Percentiles rank a stretch among this genome's conserved stretches.
These are phyloP conservation scores for Trametes sanguinea DNA, from an alignment of 768 basidiomycete species.

Conservation along the genomic window DNA sequence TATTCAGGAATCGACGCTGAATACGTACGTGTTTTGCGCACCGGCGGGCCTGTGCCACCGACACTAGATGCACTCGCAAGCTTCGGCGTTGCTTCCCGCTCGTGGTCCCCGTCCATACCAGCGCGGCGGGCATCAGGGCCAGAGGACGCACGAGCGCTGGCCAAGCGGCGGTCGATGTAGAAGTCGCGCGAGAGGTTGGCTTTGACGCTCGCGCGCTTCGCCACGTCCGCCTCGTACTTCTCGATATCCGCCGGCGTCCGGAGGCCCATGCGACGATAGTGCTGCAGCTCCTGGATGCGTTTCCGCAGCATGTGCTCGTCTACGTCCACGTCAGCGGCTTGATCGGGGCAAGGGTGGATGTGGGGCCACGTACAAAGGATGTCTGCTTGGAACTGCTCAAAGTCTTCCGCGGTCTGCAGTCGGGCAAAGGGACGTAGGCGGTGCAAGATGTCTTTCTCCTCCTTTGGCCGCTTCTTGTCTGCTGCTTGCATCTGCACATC, in stretches of 20 bases:
- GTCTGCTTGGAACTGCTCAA: conserved; percentile 84
- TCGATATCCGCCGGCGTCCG: conserved; percentile 87
- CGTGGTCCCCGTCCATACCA: conserved; percentile 45
- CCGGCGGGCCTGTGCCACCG: conserved; percentile 39
- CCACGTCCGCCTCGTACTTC: conserved; percentile 76
- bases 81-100: conserved; percentile 63
- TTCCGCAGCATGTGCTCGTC: conserved; percentile 89
- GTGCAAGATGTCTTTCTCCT: conserved; percentile 89
- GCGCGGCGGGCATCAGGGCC: conserved; percentile 55
- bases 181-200: conserved; percentile 57
- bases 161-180: conserved; percentile 51
- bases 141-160: conserved; percentile 52
- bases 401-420: conserved; percentile 89
- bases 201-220: conserved; percentile 74
- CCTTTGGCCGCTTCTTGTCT: conserved; percentile 88
- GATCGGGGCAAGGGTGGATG: neutral
- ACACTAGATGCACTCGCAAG: conserved; percentile 27
- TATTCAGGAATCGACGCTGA: neutral
- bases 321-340: conserved; percentile 33
- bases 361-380: conserved; percentile 71
- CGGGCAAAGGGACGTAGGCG: conserved; percentile 89
- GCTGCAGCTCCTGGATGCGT: conserved; percentile 88
- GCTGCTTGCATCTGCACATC: conserved; percentile 75
- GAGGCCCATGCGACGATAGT: conserved; percentile 84
- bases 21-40: conserved; percentile 46